phyloP scores from a whole-genome alignment of 2,329 filamentous ascomycete genomes.

The Parafenestella ontariensis region DNA sequence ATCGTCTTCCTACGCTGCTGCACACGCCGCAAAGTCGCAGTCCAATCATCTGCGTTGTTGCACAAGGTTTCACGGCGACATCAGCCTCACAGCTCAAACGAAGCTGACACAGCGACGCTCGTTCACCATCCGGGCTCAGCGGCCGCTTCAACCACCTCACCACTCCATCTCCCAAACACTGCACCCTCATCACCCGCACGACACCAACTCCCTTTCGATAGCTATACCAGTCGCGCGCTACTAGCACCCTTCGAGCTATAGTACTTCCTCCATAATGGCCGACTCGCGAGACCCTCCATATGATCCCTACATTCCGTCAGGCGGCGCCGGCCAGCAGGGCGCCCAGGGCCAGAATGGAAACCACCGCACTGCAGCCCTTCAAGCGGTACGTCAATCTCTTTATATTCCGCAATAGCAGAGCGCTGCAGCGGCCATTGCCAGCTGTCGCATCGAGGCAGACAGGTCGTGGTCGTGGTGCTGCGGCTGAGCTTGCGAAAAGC shows the following conservation, averaged over 20 bases:
- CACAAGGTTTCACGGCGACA: slow-evolving; percentile 31
- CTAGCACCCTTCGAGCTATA: slow-evolving; percentile 9
- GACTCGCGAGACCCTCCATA: slow-evolving; percentile 69
- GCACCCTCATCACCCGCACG: slow-evolving; percentile 29
- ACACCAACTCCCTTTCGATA: slow-evolving; percentile 22
- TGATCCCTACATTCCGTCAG: slow-evolving; percentile 86
- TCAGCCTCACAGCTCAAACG: slow-evolving; percentile 44
- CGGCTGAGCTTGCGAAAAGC: slow-evolving; percentile 13
- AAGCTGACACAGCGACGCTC: slow-evolving; percentile 33
- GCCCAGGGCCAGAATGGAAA: slow-evolving; percentile 59
- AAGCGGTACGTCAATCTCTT: slow-evolving; percentile 69
- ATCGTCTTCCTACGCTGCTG: slow-evolving; percentile 3
- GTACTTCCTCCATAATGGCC: slow-evolving; percentile 56
- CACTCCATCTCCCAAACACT: slow-evolving; percentile 33
- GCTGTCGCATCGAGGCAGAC: slow-evolving; percentile 3
- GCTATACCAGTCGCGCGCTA: slow-evolving; percentile 25
- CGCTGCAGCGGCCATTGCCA: slow-evolving; percentile 3
- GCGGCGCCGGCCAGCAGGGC: slow-evolving; percentile 60
- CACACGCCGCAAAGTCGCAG: slow-evolving; percentile 3
- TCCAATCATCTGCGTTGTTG: slow-evolving; percentile 16
- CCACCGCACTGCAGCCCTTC: slow-evolving; percentile 74
- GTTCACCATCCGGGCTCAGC: slow-evolving; percentile 25
- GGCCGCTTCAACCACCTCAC: slow-evolving; percentile 23
- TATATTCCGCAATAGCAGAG: slow-evolving; percentile 3
- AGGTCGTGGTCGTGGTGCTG: slow-evolving; percentile 8